Percentiles rank a stretch among this genome's conserved stretches.
Conservation (phyloP, 441 rosid genomes). For the Iberis amara region DNA sequence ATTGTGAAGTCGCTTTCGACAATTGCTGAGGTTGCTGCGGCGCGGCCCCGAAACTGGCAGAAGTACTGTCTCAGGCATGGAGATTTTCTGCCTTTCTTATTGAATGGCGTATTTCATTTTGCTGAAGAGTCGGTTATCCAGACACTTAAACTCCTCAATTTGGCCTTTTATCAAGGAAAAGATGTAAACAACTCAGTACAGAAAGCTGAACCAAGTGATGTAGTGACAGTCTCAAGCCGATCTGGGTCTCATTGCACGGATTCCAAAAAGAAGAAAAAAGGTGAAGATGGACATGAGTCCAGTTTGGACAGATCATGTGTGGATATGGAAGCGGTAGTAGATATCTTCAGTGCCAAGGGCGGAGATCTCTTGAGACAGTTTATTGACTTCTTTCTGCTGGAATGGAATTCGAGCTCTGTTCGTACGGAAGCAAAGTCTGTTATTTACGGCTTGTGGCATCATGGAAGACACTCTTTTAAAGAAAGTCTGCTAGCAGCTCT, state of each 20-base stretch:
- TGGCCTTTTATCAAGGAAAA: constrained; percentile 95
- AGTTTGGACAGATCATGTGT: constrained; percentile 76
- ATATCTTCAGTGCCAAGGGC: constrained; percentile 72
- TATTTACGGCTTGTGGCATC: constrained; percentile 97
- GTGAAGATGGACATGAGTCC: constrained; percentile 89
- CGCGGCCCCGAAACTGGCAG: constrained; percentile 99
- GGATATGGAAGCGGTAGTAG: constrained; percentile 92
- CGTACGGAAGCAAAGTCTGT: constrained; percentile 90
- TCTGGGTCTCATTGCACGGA: constrained; percentile 65
- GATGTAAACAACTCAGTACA: constrained; percentile 62
- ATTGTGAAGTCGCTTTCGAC: constrained; percentile 90
- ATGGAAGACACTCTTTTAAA: constrained; percentile 82
- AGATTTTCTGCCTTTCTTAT: constrained; percentile 78
- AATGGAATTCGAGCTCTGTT: constrained; percentile 96
- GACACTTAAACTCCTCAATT: constrained; percentile 83
- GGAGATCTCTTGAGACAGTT: constrained; percentile 85
- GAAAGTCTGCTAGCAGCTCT: constrained; percentile 70
- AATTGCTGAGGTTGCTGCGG: constrained; percentile 91
- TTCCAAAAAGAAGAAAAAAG: constrained; percentile 93
- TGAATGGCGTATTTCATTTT: constrained; percentile 79
- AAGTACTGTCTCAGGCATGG: constrained; percentile 91
- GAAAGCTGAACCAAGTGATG: constrained; percentile 72
- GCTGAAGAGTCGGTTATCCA: constrained; percentile 95
- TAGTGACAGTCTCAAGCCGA: constrained; percentile 59
- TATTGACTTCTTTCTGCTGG: constrained; percentile 89